Evolutionary conservation across 169 alveolate species (phyloP), one percentile per base, ranked within the genome.

Genomic region (Plasmodium berghei): DNA sequence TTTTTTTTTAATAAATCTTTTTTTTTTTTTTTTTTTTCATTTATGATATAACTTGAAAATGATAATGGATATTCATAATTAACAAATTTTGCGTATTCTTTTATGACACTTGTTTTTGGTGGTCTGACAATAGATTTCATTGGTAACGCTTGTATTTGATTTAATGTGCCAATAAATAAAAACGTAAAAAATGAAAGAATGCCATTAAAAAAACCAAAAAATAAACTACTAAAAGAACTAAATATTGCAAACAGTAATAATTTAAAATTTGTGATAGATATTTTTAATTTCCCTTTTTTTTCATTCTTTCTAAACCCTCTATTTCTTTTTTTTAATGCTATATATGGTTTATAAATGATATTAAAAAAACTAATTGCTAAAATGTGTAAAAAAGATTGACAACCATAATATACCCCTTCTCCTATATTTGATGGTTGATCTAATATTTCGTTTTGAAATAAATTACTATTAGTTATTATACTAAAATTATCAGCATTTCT

Each of bases 51-150:
- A 89, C 87, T 71, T 16, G 96, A 93, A 92, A 94, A 93, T 10
- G 96, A 93, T 12, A 92, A 89, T 40, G 93, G 92, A 89, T 92
- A 93, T 77, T 92, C 93, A 91, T 93, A 93, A 45, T 94, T 61
- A 14, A 77, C 87, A 73, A 94, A 91, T n/a, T 94, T 93, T 9
- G 94, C 71, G 54, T 77, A 74, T 86, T 93, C 92, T 70, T 90
- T 72, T 48, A 73, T 62, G 40, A 92, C 64, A 28, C 77, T 71
- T 63, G 92, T 89, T 55, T 94, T 88, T 56, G 86, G 62, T 45
- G 96, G 96, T 9, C 96, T 69, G 18, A 93, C 89, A 24, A 94
- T 94, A 1, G 96, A 92, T 63, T 92, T 70, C 94, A 91, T 92
- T 9, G 94, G 86, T 61, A 92, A 90, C n/a, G 95, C 73, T 72